phyloP scores from a whole-genome alignment of 306 rosid genomes.

The Castanea sativa region DNA sequence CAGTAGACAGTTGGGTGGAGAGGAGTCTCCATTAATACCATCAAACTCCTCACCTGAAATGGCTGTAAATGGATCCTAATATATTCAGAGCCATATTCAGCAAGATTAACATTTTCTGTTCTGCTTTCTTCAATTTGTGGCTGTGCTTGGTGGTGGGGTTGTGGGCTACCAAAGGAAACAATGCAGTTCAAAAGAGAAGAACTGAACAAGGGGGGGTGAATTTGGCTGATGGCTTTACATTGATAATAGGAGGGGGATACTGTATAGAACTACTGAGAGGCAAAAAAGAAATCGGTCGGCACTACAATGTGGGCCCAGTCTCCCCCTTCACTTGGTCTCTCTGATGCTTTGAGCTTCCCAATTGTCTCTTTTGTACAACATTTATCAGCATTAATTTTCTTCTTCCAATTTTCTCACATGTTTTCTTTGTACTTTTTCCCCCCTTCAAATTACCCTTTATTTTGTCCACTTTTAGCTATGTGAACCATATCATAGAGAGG shows the following conservation, averaged over 20 bases:
- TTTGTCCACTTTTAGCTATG: constrained; percentile 18
- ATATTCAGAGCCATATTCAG: constrained; percentile 21
- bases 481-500: constrained; percentile 39
- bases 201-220: constrained; percentile 35
- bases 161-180: constrained; percentile 29
- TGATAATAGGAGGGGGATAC: constrained; percentile 38
- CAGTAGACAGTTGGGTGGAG: constrained; percentile 61
- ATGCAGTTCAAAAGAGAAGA: constrained; percentile 20
- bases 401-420: constrained; percentile 32
- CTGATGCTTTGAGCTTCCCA: constrained; percentile 40
- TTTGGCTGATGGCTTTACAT: constrained; percentile 38
- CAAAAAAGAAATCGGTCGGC: constrained; percentile 31
- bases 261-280: constrained; percentile 53
- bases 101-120: constrained; percentile 24
- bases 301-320: constrained; percentile 35
- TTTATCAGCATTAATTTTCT: constrained; percentile 47
- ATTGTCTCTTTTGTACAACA: constrained; percentile 53
- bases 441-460: constrained; percentile 10
- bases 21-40: constrained; percentile 70
- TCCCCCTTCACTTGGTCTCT: constrained; percentile 33
- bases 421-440: constrained; percentile 1
- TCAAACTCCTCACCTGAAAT: constrained; percentile 83
- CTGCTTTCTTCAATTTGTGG: constrained; percentile 28
- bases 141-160: constrained; percentile 42
- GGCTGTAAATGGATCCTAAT: constrained; percentile 86